phyloP scores from a whole-genome alignment of 305 asterid species.

The Petunia hybrid region DNA sequence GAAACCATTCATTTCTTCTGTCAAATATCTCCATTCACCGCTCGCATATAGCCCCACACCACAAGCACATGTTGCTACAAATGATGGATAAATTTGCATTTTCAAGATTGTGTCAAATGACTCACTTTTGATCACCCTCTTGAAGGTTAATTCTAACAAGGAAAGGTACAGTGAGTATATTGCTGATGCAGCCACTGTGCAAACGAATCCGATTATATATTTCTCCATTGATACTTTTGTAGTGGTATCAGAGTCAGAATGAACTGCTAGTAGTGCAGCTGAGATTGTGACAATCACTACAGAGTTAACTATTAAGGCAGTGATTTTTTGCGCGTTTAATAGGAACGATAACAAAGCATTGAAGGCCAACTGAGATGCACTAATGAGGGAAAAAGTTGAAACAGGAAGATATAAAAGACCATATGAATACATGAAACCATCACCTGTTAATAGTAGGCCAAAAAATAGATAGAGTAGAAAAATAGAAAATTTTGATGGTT shows the following conservation, averaged over 20 bases:
- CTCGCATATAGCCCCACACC: conserved; percentile 46
- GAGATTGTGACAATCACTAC: conserved; percentile 44
- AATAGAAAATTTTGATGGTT: conserved; percentile 22
- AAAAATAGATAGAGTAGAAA: conserved; percentile 38
- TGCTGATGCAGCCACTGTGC: conserved; percentile 47
- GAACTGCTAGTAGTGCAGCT: conserved; percentile 47
- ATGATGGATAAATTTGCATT: conserved; percentile 38
- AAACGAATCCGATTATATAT: conserved; percentile 39
- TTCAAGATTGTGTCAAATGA: conserved; percentile 37
- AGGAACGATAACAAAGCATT: conserved; percentile 44
- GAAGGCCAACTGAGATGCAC: conserved; percentile 51
- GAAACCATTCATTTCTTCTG: conserved; percentile 36
- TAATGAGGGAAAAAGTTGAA: conserved; percentile 49
- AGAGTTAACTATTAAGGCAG: conserved; percentile 40
- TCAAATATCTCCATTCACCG: conserved; percentile 40
- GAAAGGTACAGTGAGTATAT: conserved; percentile 39
- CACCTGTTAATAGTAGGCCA: conserved; percentile 41
- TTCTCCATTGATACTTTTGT: conserved; percentile 24
- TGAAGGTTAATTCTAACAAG: conserved; percentile 36
- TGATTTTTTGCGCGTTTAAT: conserved; percentile 44
- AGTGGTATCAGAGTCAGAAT: conserved; percentile 38
- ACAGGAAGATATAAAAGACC: conserved; percentile 49
- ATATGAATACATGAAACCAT: conserved; percentile 43
- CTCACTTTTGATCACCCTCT: conserved; percentile 38
- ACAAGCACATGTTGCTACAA: conserved; percentile 37